Evolutionary conservation across 345 rosid genomes (phyloP), one percentile per base, ranked within the genome.

Genomic region (Streptanthus diversifolius): DNA sequence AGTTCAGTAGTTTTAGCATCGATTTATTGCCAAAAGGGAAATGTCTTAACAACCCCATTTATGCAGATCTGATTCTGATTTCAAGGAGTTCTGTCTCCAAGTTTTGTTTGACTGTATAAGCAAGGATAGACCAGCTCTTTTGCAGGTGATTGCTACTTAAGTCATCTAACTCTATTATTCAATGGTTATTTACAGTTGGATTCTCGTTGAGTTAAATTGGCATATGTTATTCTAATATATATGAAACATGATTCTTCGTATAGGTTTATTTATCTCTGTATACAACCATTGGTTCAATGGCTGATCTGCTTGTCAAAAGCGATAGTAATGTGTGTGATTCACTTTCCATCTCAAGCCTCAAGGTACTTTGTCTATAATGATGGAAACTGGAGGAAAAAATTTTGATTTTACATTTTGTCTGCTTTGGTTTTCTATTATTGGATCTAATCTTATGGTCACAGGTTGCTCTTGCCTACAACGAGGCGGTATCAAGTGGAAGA

Each of bases 81-180:
- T 95, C 84, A 95, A 83, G 85, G 97, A 91, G 72, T 95, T 95
- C 69, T 95, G 99, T 78, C 79, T 91, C 73, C 99, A 91, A 88
- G 93, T 95, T 57, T 71, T 95, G 72, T 88, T 89, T 66, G 97
- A 95, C 79, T 91, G 99, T 70, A 84, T 95, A 78, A 90, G 97
- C 90, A 95, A 91, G 79, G 99, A 95, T 76, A 85, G 95, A 72
- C 99, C 99, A 73, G 89, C 95, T 40, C 95, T 95, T 63, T 73
- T 95, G 66, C 98, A 91, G 97, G 97, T 89, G 83, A 60, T 64
- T 71, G 32, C 30, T 49, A 52, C 73, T 60, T 63, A 62, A 33
- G 22, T 67, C 72, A 40, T 44, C 29, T 35, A 13, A 56, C 13
- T 9, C 51, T 41, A 17, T 25, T n/a, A 29, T 37, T 47, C 68